Evolutionary conservation across 169 alveolate species (phyloP).

Genomic region (Eimeria nieschulzi): DNA sequence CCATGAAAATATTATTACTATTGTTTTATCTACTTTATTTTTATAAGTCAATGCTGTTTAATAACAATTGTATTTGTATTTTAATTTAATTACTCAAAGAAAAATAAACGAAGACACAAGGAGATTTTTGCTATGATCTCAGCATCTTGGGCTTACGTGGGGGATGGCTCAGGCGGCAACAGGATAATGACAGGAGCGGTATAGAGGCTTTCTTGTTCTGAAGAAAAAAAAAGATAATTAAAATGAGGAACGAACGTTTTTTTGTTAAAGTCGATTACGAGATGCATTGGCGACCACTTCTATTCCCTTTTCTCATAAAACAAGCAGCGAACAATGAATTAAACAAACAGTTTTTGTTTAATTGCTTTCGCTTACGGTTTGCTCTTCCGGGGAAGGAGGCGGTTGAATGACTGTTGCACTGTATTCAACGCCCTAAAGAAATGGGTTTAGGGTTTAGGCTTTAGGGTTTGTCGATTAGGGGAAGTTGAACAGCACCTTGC

Average conservation of each 20-base stretch:
- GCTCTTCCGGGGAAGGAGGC: slow-evolving; percentile 52
- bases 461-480: not conserved
- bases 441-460: slow-evolving; percentile 7
- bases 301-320: not conserved
- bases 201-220: slow-evolving; percentile 36
- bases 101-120: not conserved
- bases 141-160: slow-evolving; percentile 44
- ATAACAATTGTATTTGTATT: not conserved
- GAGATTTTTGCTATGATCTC: not conserved
- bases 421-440: slow-evolving; percentile 49
- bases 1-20: not conserved
- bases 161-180: slow-evolving; percentile 52
- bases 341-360: not conserved
- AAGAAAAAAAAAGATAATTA: not conserved
- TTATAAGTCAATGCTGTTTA: not conserved
- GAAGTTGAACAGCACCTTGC: not conserved
- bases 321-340: not conserved
- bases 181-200: slow-evolving; percentile 76
- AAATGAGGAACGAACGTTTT: not conserved
- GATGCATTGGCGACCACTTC: not conserved
- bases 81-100: too few species aligned
- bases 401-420: slow-evolving; percentile 46
- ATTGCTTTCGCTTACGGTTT: not conserved
- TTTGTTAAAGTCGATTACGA: not conserved
- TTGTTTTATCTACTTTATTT: not conserved